phyloP scores from a whole-genome alignment of 177 flowering plant species.

The Vitis hybrid region DNA sequence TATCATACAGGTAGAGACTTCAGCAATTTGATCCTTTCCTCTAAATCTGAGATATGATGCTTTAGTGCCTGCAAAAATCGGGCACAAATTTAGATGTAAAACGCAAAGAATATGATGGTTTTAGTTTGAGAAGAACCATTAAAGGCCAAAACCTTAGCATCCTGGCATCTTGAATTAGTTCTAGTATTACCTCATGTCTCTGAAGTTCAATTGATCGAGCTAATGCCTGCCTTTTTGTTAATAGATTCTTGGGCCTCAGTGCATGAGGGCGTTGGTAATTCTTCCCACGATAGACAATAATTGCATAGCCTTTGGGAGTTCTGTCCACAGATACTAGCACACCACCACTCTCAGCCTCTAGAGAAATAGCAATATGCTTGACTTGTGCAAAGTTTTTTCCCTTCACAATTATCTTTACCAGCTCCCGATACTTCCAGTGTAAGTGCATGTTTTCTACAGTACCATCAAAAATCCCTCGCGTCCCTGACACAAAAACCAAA shows the following conservation, averaged over 20 bases:
- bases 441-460: slow-evolving; percentile 91
- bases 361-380: slow-evolving; percentile 75
- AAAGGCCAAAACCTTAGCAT: background rate
- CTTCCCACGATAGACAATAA: slow-evolving; percentile 91
- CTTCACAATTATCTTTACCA: slow-evolving; percentile 77
- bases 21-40: slow-evolving; percentile 55
- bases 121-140: background rate
- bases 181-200: slow-evolving; percentile 69
- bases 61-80: slow-evolving; percentile 56
- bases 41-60: slow-evolving; percentile 67
- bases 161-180: too few species aligned
- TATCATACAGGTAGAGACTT: slow-evolving; percentile 59
- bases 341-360: slow-evolving; percentile 97
- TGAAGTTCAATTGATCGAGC: slow-evolving; percentile 91
- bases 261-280: slow-evolving; percentile 64
- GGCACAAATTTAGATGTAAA: background rate
- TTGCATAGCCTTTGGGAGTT: slow-evolving; percentile 74
- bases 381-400: slow-evolving; percentile 62
- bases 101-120: background rate
- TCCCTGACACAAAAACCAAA: slow-evolving; percentile 49
- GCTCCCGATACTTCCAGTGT: slow-evolving; percentile 89
- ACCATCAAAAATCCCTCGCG: slow-evolving; percentile 79
- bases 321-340: slow-evolving; percentile 78
- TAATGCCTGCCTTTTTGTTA: slow-evolving; percentile 82
- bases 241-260: slow-evolving; percentile 66